Evolutionary conservation across 176 grass and related monocot species (phyloP).

Genomic region (Triticum dicoccoides): DNA sequence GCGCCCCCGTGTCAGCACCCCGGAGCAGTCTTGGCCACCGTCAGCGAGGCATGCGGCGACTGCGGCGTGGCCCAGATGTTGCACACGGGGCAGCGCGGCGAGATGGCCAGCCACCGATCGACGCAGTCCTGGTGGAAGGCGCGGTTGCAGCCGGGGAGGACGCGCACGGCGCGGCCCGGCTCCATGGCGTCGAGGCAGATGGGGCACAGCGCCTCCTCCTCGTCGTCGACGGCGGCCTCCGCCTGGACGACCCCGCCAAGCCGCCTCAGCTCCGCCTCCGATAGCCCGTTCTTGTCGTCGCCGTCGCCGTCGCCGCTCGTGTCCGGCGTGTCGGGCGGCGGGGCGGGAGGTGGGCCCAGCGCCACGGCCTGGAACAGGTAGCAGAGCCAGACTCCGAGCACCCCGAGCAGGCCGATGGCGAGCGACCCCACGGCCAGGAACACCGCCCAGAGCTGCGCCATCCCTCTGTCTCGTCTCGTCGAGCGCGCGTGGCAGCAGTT

Average conservation of each 20-base stretch:
- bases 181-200: slow-evolving; percentile 59
- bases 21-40: slow-evolving; percentile 19
- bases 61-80: slow-evolving; percentile 27
- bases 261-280: slow-evolving; percentile 39
- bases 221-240: not conserved
- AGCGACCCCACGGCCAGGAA: slow-evolving; percentile 46
- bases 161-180: slow-evolving; percentile 39
- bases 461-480: not conserved
- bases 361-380: slow-evolving; percentile 51
- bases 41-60: not conserved
- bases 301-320: not conserved
- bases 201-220: slow-evolving; percentile 36
- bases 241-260: slow-evolving; percentile 12
- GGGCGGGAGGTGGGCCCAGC: not conserved
- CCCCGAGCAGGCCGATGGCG: slow-evolving; percentile 51
- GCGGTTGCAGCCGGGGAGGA: slow-evolving; percentile 55
- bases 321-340: not conserved
- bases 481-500: not conserved
- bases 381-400: slow-evolving; percentile 51
- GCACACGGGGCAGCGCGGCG: slow-evolving; percentile 48
- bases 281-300: slow-evolving; percentile 34
- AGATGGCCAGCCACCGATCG: slow-evolving; percentile 52
- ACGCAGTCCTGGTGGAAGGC: slow-evolving; percentile 66
- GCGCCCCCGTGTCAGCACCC: slow-evolving; percentile 19
- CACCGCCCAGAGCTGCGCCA: slow-evolving; percentile 45